phyloP scores from a whole-genome alignment of 768 basidiomycete species.

The Naganishia onofrii region DNA sequence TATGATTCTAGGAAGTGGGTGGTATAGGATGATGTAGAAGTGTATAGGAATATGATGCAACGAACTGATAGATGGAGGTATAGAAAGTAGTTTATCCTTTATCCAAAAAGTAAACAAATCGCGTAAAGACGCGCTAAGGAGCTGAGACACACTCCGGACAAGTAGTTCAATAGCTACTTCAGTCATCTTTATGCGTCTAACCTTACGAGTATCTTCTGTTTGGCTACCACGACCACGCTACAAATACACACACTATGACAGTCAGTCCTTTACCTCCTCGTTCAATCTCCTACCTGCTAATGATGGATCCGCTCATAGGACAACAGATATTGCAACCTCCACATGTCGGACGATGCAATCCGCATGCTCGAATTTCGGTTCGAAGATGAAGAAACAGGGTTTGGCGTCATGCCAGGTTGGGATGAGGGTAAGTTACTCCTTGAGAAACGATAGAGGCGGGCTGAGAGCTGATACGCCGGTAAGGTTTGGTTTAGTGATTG shows the following conservation, averaged over 20 bases:
- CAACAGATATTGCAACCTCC: constrained; percentile 29
- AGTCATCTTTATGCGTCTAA: no score
- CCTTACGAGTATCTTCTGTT: not conserved
- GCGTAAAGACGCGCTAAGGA: not conserved
- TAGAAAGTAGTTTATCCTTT: not conserved
- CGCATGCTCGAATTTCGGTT: constrained; percentile 32
- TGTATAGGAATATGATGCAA: no score
- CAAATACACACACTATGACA: not conserved
- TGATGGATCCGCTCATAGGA: constrained; percentile 17
- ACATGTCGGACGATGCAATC: constrained; percentile 28
- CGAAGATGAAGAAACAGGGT: constrained; percentile 27
- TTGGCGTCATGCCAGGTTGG: constrained; percentile 30
- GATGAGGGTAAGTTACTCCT: constrained; percentile 24
- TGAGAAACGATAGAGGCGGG: not conserved
- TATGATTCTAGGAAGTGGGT: not conserved
- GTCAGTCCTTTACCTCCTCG: not conserved
- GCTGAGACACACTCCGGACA: no score
- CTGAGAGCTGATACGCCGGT: not conserved
- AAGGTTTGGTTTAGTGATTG: constrained; percentile 14
- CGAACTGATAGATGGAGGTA: no score
- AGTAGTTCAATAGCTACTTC: no score
- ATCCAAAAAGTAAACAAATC: not conserved
- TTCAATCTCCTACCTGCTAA: not conserved
- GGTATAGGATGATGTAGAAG: no score
- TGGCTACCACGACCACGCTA: not conserved